Percentiles rank a stretch among this genome's conserved stretches.
Conservation (phyloP, 1,139 yeast genomes). For the Tardiomyces depauwii region DNA sequence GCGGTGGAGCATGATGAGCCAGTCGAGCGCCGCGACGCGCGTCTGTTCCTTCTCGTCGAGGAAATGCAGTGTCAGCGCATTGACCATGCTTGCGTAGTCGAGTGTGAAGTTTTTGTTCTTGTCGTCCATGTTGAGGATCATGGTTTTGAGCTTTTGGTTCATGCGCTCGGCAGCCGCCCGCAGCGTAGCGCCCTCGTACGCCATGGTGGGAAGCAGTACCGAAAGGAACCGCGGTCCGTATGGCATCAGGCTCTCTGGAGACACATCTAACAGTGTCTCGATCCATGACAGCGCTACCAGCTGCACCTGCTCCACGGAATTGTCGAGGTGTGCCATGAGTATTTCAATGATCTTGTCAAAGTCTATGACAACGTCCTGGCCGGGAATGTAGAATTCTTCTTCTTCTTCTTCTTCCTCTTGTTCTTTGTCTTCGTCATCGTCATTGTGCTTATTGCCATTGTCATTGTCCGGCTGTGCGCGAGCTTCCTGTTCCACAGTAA, state of each 20-base stretch:
- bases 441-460: no score
- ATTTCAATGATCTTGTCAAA: constrained; percentile 74
- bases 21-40: constrained; percentile 75
- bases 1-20: constrained; percentile 77
- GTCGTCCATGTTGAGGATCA: constrained; percentile 27
- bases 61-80: constrained; percentile 50
- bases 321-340: constrained; percentile 64
- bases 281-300: constrained; percentile 78
- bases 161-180: constrained; percentile 43
- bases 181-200: constrained; percentile 41
- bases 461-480: no score
- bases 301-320: constrained; percentile 68
- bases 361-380: constrained; percentile 79
- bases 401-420: constrained; percentile 1
- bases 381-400: constrained; percentile 54
- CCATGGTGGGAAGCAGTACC: constrained; percentile 43
- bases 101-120: constrained; percentile 15
- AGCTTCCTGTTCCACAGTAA: no score
- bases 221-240: constrained; percentile 49
- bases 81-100: constrained; percentile 49
- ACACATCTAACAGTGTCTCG: constrained; percentile 56
- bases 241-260: constrained; percentile 66
- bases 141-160: constrained; percentile 37
- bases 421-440: background rate
- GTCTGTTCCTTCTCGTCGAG: constrained; percentile 69